Evolutionary conservation across 2,329 filamentous ascomycete genomes (phyloP), one percentile per base, ranked within the genome.

Genomic region (Colletotrichum lini): DNA sequence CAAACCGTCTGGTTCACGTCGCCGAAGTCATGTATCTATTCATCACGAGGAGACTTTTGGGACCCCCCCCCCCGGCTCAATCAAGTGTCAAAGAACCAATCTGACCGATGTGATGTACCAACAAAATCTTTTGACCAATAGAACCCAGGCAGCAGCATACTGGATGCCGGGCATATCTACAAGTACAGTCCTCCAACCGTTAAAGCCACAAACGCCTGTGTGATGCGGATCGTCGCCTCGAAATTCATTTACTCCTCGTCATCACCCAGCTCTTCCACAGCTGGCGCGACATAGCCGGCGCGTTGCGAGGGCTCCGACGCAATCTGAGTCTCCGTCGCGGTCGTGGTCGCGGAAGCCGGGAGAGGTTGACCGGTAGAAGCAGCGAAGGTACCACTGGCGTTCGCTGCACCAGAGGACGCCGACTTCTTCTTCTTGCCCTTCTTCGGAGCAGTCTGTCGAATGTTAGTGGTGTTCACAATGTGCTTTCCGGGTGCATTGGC

Each of bases 371-470:
- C 89, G 35, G 88, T 87, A 9, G 86, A 81, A 65, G 85, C 85
- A 40, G 85, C 85, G 73, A 91, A 86, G 50, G 85, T 79, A 2
- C 83, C 76, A 63, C 84, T 83, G 9, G 83, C 79, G 53, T 68
- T 78, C 9, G 65, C 74, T 21, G 76, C 78, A 49, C 79, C 80
- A 42, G 82, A 79, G 9, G 80, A 76, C 35, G 81, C 73, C 7
- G 78, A 71, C 78, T 83, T 84, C 69, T 81, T 76, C 81, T 87
- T 88, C 81, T 88, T 90, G 81, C 86, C 86, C 84, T 91, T 90
- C 80, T 90, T 90, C 71, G 84, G 68, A 42, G 67, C 83, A 42
- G 82, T 82, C 79, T 83, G 78, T 63, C 38, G 13, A 1, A 42
- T 65, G 59, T 58, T 42, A 66, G 54, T 47, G 35, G 13, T 35